A percentile compares a stretch with the other conserved stretches of the same genome.
Evolutionary conservation across 1,284 basidiomycete species (phyloP).

Genomic region (Coniferiporia weirii): DNA sequence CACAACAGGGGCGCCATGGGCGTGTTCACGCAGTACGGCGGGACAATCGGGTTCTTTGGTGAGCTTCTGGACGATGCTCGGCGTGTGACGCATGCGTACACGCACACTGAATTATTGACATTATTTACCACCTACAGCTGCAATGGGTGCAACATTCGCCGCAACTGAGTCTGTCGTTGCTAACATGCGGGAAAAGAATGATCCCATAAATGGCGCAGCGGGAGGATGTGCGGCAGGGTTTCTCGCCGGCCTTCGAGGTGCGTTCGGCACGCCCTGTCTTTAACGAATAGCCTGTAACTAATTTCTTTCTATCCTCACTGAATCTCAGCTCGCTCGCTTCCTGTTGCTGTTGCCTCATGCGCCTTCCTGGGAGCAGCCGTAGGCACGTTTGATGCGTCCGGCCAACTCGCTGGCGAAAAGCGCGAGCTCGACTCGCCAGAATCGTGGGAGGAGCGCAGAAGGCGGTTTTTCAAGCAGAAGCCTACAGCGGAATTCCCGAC

Average conservation of each 20-base stretch:
- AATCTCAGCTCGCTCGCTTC: slow-evolving; percentile 72
- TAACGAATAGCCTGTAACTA: slow-evolving; percentile 11
- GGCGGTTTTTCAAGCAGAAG: slow-evolving; percentile 65
- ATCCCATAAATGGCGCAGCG: slow-evolving; percentile 79
- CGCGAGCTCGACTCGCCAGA: slow-evolving; percentile 29
- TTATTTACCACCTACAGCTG: slow-evolving; percentile 46
- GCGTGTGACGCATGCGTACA: not conserved
- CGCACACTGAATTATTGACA: not conserved
- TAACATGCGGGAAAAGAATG: slow-evolving; percentile 78
- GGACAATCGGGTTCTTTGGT: slow-evolving; percentile 82
- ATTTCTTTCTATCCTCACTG: slow-evolving; percentile 9
- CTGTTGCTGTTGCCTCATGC: slow-evolving; percentile 79
- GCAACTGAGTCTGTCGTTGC: slow-evolving; percentile 77
- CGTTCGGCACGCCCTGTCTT: slow-evolving; percentile 25
- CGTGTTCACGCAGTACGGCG: slow-evolving; percentile 73
- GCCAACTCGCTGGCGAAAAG: slow-evolving; percentile 49
- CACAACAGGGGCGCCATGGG: slow-evolving; percentile 87
- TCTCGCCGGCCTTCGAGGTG: slow-evolving; percentile 80
- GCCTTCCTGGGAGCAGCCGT: slow-evolving; percentile 75
- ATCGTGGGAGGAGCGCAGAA: slow-evolving; percentile 55
- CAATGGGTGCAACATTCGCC: slow-evolving; percentile 88
- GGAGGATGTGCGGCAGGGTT: slow-evolving; percentile 94
- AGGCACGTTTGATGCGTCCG: slow-evolving; percentile 82
- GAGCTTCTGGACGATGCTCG: slow-evolving; percentile 24
- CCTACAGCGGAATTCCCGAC: slow-evolving; percentile 12